Conservation (phyloP, 495 filamentous ascomycete species). For the Lentithecium fluviatile region DNA sequence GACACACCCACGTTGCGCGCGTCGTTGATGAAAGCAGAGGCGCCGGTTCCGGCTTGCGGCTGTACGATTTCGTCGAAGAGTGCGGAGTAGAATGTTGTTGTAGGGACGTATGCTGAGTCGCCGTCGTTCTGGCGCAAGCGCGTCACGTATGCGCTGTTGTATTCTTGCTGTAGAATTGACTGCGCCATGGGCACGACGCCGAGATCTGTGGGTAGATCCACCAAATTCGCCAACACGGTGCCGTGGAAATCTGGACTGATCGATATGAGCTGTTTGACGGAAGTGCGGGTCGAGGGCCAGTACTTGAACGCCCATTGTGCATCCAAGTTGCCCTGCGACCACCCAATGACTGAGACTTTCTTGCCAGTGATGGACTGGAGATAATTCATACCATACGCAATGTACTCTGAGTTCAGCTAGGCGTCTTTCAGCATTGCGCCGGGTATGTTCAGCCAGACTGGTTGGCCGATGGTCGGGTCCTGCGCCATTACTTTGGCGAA, state of each 20-base stretch:
- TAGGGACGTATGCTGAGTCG: conserved; percentile 53
- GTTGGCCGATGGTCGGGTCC: conserved; percentile 41
- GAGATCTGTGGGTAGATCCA: conserved; percentile 34
- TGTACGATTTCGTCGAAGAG: conserved; percentile 50
- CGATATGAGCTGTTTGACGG: conserved; percentile 47
- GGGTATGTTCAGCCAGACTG: conserved; percentile 55
- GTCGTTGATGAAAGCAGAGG: conserved; percentile 47
- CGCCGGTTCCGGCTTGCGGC: conserved; percentile 46
- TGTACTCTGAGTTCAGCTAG: conserved; percentile 47
- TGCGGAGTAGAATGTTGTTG: conserved; percentile 49
- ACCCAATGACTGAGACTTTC: conserved; percentile 47
- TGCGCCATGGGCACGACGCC: conserved; percentile 39
- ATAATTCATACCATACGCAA: conserved; percentile 49
- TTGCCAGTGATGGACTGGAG: conserved; percentile 43
- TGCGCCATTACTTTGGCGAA: conserved; percentile 47
- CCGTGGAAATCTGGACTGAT: conserved; percentile 52
- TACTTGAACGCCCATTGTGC: conserved; percentile 56
- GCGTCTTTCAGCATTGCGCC: conserved; percentile 44
- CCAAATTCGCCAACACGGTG: conserved; percentile 38
- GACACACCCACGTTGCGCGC: conserved; percentile 45
- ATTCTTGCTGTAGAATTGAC: conserved; percentile 48
- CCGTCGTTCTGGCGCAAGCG: conserved; percentile 45
- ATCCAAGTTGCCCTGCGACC: conserved; percentile 52
- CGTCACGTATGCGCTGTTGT: conserved; percentile 44
- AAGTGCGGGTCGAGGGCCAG: conserved; percentile 49